A percentile compares a stretch with the other conserved stretches of the same genome.
Conservation (phyloP, 2,329 filamentous ascomycete species). For the Boeremia lycopersici region DNA sequence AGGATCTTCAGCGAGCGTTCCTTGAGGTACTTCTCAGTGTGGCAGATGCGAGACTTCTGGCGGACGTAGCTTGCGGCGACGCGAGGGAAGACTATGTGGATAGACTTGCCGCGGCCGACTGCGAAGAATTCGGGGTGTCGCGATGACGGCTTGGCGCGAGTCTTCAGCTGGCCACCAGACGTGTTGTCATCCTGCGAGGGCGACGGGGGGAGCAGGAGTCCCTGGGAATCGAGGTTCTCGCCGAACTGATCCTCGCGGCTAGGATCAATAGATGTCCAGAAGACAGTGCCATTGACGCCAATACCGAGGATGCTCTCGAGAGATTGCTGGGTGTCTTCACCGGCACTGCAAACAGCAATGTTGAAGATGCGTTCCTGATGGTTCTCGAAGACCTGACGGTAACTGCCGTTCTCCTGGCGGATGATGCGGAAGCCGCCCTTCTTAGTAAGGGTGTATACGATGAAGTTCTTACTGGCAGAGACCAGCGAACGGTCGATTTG, state of each 20-base stretch:
- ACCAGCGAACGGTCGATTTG: conserved; percentile 94
- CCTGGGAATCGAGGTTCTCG: conserved; percentile 83
- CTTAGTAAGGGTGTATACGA: conserved; percentile 92
- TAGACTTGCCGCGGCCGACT: conserved; percentile 92
- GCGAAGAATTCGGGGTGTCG: conserved; percentile 93
- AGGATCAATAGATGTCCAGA: conserved; percentile 77
- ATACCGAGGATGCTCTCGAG: conserved; percentile 85
- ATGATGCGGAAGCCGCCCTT: conserved; percentile 92
- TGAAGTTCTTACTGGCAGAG: conserved; percentile 86
- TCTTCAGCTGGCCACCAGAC: conserved; percentile 92
- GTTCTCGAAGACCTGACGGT: conserved; percentile 89
- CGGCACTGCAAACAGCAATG: conserved; percentile 76
- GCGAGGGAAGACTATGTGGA: conserved; percentile 78
- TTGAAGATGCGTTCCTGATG: conserved; percentile 95
- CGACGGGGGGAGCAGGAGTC: conserved; percentile 87
- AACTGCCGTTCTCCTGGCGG: conserved; percentile 88
- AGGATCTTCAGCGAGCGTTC: conserved; percentile 92
- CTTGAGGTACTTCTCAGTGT: conserved; percentile 85
- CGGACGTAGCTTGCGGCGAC: conserved; percentile 61
- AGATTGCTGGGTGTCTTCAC: conserved; percentile 53
- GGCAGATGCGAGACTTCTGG: conserved; percentile 65
- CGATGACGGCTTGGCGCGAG: conserved; percentile 86
- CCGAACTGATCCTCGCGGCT: conserved; percentile 63
- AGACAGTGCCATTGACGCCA: conserved; percentile 93
- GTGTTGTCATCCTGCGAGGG: conserved; percentile 86